Evolutionary conservation across 2,329 filamentous ascomycete species (phyloP), one percentile per base, ranked within the genome.

Genomic region (Pezicula neosporulosa): DNA sequence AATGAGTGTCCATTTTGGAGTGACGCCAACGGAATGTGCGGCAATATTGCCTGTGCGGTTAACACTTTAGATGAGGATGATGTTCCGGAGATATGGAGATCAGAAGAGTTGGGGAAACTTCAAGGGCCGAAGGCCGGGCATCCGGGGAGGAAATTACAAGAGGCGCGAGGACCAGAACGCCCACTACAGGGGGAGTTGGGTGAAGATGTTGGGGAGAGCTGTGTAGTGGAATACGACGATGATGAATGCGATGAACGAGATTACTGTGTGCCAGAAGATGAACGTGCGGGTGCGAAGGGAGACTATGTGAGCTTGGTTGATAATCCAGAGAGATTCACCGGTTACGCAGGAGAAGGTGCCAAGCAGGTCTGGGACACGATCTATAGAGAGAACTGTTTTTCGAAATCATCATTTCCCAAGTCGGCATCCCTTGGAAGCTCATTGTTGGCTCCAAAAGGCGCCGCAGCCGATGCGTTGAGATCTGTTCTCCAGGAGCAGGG

Each of bases 381-480:
- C 53, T 99, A 99, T 72, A 82, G 90, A 48, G 94, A 99, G 70
- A 99, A 99, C 70, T 99, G 94, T 73, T 99, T 99, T 75, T 80
- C 83, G 62, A 81, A 77, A 67, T 79, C 78, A 57, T 86, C 83
- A 0, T 86, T 86, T 66, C 77, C 82, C 2, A 72, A 76, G 52
- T 80, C 81, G 19, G 81, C 81, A 24, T 72, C 76, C 53, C 70
- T 85, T 7, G 82, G 80, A 39, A 71, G 70, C 15, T 70, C 71
- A 50, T 56, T 46, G 28, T 56, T 55, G 19, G 35, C 41, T 12
- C 53, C 56, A 7, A 51, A 55, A 27, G 60, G 68, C 28, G 67
- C 72, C n/a, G 83, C 83, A 1, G 80, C 76, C 16, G 73, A 79
- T 55, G 81, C 85, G 65, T 82, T 86, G 64, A 78, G 78, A 60